A percentile compares a stretch with the other conserved stretches of the same genome.
Conservation (phyloP, 1,284 basidiomycete species). For the Fomes fomentarius region DNA sequence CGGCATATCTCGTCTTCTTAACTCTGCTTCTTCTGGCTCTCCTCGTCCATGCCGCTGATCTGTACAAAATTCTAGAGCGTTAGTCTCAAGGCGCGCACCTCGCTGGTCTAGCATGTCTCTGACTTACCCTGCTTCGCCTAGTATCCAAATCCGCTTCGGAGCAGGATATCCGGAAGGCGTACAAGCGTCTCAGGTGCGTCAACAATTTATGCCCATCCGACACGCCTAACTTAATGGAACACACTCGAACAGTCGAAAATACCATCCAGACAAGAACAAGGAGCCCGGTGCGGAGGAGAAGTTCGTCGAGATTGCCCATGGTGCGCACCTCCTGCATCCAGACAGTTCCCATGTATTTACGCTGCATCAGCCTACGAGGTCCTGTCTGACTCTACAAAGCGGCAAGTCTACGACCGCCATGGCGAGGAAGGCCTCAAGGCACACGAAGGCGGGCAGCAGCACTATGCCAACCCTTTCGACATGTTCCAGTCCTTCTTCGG, state of each 20-base stretch:
- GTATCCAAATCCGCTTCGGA: constrained; percentile 83
- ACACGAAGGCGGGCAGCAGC: constrained; percentile 76
- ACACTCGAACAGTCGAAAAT: constrained; percentile 24
- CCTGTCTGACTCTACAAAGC: constrained; percentile 83
- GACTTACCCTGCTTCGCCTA: constrained; percentile 38
- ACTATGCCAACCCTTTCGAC: constrained; percentile 87
- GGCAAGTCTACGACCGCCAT: constrained; percentile 88
- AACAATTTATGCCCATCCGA: not conserved
- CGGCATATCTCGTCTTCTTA: constrained; percentile 24
- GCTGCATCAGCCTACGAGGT: constrained; percentile 84
- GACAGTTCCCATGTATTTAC: too few relatives aligned
- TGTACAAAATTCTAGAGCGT: constrained; percentile 79
- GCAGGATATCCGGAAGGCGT: constrained; percentile 88
- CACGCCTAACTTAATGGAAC: not conserved
- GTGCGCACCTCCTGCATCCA: constrained; percentile 47
- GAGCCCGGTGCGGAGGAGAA: constrained; percentile 80
- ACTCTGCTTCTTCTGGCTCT: constrained; percentile 46
- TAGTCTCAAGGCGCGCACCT: constrained; percentile 44
- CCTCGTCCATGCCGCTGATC: constrained; percentile 63
- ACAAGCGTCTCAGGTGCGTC: constrained; percentile 87
- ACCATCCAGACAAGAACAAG: constrained; percentile 94
- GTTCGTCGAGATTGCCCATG: constrained; percentile 89
- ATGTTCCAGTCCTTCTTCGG: constrained; percentile 94
- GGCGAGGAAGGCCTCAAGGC: constrained; percentile 93
- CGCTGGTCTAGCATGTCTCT: constrained; percentile 28